Evolutionary conservation across 2,329 filamentous ascomycete species (phyloP).

Genomic region (Penicillium digitatum): DNA sequence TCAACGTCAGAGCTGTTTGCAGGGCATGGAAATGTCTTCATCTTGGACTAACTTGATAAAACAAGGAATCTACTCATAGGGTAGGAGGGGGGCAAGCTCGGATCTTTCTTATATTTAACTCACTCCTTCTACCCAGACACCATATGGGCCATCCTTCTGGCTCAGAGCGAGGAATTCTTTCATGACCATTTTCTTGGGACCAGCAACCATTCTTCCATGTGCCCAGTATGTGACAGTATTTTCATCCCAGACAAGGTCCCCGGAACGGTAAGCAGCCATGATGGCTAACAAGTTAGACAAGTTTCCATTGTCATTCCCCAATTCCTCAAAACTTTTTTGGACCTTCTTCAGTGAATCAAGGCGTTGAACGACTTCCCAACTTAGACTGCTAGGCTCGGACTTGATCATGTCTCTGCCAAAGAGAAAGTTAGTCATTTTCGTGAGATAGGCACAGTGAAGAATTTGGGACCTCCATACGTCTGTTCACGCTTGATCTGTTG

Average conservation of each 20-base stretch:
- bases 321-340: not conserved
- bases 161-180: not conserved
- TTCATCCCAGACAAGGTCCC: not conserved
- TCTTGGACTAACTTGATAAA: not conserved
- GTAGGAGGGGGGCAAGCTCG: not conserved
- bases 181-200: not conserved
- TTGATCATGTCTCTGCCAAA: not conserved
- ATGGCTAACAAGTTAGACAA: not conserved
- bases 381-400: not conserved
- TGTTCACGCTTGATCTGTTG: not conserved
- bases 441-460: not conserved
- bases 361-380: not conserved
- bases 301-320: not conserved
- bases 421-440: not conserved
- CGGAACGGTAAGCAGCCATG: not conserved
- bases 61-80: not conserved
- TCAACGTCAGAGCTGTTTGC: not conserved
- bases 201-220: not conserved
- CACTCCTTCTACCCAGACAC: slow-evolving; percentile 1
- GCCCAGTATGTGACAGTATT: not conserved
- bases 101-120: not conserved
- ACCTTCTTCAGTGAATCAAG: not conserved
- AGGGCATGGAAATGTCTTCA: not conserved
- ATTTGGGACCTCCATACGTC: not conserved
- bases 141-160: not conserved